These are phyloP conservation scores for Monascus ruber DNA, from an alignment of 2,329 filamentous ascomycete genomes.

Conservation along the genomic window DNA sequence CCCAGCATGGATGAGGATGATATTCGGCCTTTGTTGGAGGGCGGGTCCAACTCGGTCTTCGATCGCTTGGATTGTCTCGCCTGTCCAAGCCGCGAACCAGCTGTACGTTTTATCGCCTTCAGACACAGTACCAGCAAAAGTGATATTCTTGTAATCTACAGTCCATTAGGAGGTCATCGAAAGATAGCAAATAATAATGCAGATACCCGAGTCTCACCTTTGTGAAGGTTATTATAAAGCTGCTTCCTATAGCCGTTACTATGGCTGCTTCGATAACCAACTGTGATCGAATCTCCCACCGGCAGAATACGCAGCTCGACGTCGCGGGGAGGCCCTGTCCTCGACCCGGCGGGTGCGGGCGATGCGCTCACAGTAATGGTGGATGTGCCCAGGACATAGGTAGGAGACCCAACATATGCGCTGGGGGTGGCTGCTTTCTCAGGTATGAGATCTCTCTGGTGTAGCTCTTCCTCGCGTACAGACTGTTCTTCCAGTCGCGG, in stretches of 20 bases:
- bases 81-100: background rate
- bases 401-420: background rate
- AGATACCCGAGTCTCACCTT: too few relatives aligned
- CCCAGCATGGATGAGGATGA: slow-evolving; percentile 2
- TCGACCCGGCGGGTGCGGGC: too few relatives aligned
- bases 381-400: background rate
- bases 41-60: background rate
- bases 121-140: too few relatives aligned
- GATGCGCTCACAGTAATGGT: background rate
- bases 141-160: too few relatives aligned
- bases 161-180: too few relatives aligned
- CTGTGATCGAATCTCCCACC: slow-evolving; percentile 1
- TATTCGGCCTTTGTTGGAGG: slow-evolving; percentile 1
- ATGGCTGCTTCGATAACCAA: background rate
- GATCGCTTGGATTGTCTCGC: background rate
- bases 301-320: background rate
- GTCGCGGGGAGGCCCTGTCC: background rate
- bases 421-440: background rate
- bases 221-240: too few relatives aligned
- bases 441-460: background rate
- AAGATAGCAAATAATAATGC: too few relatives aligned
- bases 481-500: too few relatives aligned
- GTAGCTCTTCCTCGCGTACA: too few relatives aligned
- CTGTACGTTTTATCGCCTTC: too few relatives aligned
- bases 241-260: too few relatives aligned